Percentiles rank a stretch among this genome's conserved stretches.
These are phyloP conservation scores for Cordyceps militaris DNA, from an alignment of 2,329 filamentous ascomycete genomes.

Conservation along the genomic window DNA sequence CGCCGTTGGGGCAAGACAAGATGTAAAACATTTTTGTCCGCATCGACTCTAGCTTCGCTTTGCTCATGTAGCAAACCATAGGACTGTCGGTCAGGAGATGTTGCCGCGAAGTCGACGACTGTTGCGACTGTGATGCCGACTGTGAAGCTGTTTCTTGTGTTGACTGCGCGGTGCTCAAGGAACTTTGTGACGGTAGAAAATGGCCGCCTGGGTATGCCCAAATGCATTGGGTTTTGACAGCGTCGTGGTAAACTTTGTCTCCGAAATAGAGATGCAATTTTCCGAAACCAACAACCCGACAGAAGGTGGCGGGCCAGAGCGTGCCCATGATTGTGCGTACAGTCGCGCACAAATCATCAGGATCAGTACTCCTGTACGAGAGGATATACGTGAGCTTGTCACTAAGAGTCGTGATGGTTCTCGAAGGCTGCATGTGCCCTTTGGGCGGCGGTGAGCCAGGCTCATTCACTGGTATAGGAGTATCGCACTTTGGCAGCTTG, in stretches of 20 bases:
- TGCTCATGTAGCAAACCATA: slow-evolving; percentile 42
- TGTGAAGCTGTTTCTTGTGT: slow-evolving; percentile 29
- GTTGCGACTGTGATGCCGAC: slow-evolving; percentile 17
- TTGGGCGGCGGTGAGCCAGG: slow-evolving; percentile 29
- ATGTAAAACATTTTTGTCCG: slow-evolving; percentile 43
- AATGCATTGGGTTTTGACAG: slow-evolving; percentile 41
- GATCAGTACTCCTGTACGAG: slow-evolving; percentile 24
- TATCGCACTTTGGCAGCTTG: slow-evolving; percentile 34
- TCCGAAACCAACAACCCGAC: slow-evolving; percentile 28
- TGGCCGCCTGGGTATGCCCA: slow-evolving; percentile 36
- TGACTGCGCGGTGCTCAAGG: slow-evolving; percentile 29
- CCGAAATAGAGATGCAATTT: slow-evolving; percentile 44
- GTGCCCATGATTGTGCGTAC: slow-evolving; percentile 38
- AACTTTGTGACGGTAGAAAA: slow-evolving; percentile 22
- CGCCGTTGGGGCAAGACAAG: slow-evolving; percentile 30
- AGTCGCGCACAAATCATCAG: slow-evolving; percentile 31
- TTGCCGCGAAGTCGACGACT: slow-evolving; percentile 8
- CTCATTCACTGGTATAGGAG: slow-evolving; percentile 31
- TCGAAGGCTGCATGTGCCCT: slow-evolving; percentile 32
- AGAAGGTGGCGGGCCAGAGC: slow-evolving; percentile 35
- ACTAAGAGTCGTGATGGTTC: slow-evolving; percentile 35
- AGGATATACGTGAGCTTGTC: slow-evolving; percentile 38
- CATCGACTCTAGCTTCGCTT: slow-evolving; percentile 37
- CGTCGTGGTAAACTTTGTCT: slow-evolving; percentile 34
- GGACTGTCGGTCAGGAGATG: slow-evolving; percentile 23